Base-by-base conservation (phyloP, 1,139 yeast genomes). In the Eremothecium coryli region DNA sequence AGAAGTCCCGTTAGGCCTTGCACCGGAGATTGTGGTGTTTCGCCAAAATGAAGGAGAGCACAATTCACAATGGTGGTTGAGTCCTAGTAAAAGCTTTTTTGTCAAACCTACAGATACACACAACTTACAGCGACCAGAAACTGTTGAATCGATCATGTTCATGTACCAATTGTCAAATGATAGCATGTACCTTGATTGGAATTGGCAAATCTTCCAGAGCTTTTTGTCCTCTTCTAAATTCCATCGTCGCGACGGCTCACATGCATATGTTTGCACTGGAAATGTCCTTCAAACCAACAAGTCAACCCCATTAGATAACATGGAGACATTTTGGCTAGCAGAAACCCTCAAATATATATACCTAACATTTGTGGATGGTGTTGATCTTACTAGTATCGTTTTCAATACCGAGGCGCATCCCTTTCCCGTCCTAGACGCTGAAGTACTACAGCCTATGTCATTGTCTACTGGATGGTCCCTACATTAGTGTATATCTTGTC, bases 371-470 rank as follows among this genome's bases (percentile, higher is more conserved):
- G 80, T 73, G 38, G 74, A 70, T 37, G 85, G 81, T 46, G 76
- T 76, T 27, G 69, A 68, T 13, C 64, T 82, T 42, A 76, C 75
- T 32, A 62, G 78, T 40, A 71, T 79, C 39, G 88, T 88, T 2
- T 85, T 85, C 66, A 88, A 84, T 58, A 84, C 95, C 2, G 95
- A 84, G 52, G 96, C 94, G 0, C 97, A 88, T 58, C 93, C 94
- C 29, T 73, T 88, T 62, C 96, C 96, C 14, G 68, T 64, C 2
- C 17, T 54, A 3, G 33, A 42, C 13, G 20, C 27, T 2, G 40
- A 25, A 4, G 24, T 28, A 13, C 15, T 54, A 17, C 28, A 36
- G 8, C 31, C 38, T 18, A 26, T 40, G 9, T 32, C 40, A 21
- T 35, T 47, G 25, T 39, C 32, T 6, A 49, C 56, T 4, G 56